A percentile compares a stretch with the other conserved stretches of the same genome.
phyloP scores from a whole-genome alignment of 306 rosid genomes.

The Begonia peltatifolia region DNA sequence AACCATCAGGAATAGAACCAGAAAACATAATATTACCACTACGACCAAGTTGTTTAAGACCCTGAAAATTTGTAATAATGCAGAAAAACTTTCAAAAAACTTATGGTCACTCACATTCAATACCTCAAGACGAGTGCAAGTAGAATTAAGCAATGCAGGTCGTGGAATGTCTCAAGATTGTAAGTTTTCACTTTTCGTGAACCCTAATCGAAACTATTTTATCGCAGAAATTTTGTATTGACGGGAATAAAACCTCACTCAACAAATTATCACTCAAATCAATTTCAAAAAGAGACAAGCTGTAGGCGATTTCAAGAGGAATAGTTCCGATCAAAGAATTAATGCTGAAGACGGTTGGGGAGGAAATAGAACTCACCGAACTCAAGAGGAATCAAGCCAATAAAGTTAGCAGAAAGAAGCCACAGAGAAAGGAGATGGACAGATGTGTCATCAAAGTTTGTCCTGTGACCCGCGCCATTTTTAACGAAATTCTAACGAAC shows the following conservation, averaged over 20 bases:
- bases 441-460: no score
- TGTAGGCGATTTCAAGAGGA: slow-evolving; percentile 85
- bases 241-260: slow-evolving; percentile 50
- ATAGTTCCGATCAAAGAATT: slow-evolving; percentile 36
- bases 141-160: slow-evolving; percentile 74
- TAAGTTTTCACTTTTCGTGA: slow-evolving; percentile 45
- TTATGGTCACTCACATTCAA: slow-evolving; percentile 66
- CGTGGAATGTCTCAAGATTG: slow-evolving; percentile 26
- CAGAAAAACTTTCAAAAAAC: slow-evolving; percentile 30
- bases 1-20: slow-evolving; percentile 46
- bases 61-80: slow-evolving; percentile 38
- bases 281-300: slow-evolving; percentile 57
- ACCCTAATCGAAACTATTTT: slow-evolving; percentile 36
- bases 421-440: no score
- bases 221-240: slow-evolving; percentile 81
- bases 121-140: slow-evolving; percentile 44
- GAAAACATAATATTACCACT: slow-evolving; percentile 42
- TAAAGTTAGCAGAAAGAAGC: no score
- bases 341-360: no score
- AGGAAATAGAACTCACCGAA: no score
- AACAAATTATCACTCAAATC: slow-evolving; percentile 59
- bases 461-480: no score
- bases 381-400: no score
- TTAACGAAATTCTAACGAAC: no score
- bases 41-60: slow-evolving; percentile 58